Evolutionary conservation across 1,139 yeast species (phyloP).

Genomic region (Protomyces lactucae-debilis): DNA sequence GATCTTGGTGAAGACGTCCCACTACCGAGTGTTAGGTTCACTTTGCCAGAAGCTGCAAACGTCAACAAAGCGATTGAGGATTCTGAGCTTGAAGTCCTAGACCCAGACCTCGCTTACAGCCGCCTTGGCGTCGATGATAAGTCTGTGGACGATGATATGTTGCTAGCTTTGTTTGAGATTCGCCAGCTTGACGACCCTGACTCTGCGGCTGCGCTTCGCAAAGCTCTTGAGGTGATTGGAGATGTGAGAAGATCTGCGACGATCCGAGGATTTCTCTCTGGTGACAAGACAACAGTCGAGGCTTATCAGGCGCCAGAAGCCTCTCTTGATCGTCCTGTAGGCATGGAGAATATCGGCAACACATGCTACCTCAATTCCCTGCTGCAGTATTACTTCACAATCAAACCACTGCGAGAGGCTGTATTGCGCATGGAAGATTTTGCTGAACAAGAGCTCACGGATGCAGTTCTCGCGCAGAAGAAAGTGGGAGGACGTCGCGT

Average conservation of each 20-base stretch:
- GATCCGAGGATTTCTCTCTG: slow-evolving; percentile 35
- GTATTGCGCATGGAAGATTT: slow-evolving; percentile 51
- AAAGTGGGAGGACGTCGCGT: slow-evolving; percentile 79
- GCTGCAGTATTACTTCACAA: slow-evolving; percentile 80
- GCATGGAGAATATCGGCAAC: slow-evolving; percentile 82
- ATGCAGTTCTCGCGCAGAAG: slow-evolving; percentile 41
- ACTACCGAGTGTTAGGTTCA: slow-evolving; percentile 7
- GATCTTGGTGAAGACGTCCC: slow-evolving; percentile 14
- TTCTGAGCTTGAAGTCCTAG: slow-evolving; percentile 7
- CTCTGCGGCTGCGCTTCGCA: slow-evolving; percentile 38
- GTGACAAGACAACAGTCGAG: slow-evolving; percentile 32
- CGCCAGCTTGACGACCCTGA: slow-evolving; percentile 33
- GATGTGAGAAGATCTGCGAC: slow-evolving; percentile 38
- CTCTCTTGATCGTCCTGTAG: slow-evolving; percentile 61
- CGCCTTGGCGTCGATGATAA: slow-evolving; percentile 23
- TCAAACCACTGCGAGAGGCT: slow-evolving; percentile 70
- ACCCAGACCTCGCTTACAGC: slow-evolving; percentile 24
- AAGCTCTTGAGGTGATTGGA: slow-evolving; percentile 56
- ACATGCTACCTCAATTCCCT: slow-evolving; percentile 84
- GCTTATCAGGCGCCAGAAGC: slow-evolving; percentile 4
- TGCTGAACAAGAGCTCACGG: slow-evolving; percentile 37
- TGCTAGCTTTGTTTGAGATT: slow-evolving; percentile 20
- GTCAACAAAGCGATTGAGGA: not conserved
- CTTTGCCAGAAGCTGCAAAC: not conserved
- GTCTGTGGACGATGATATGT: slow-evolving; percentile 20